A percentile compares a stretch with the other conserved stretches of the same genome.
Conservation (phyloP, 2,329 filamentous ascomycete species). For the Cladophialophora carrionii region DNA sequence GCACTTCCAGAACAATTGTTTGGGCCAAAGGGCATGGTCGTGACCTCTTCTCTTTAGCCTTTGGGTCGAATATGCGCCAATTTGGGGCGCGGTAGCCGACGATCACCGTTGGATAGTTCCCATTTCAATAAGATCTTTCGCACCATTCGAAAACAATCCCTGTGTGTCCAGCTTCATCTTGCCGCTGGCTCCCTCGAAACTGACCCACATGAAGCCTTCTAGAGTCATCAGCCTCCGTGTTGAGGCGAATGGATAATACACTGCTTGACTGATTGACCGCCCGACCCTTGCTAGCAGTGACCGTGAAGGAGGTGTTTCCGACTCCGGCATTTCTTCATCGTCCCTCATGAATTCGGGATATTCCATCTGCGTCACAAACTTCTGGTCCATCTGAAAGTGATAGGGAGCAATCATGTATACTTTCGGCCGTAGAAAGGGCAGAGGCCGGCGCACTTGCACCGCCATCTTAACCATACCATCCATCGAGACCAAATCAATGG, state of each 20-base stretch:
- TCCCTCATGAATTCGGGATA: constrained; percentile 24
- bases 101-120: constrained; percentile 24
- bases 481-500: constrained; percentile 26
- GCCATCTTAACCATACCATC: constrained; percentile 27
- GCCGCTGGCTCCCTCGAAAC: constrained; percentile 15
- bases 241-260: constrained; percentile 29
- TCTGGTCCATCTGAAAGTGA: constrained; percentile 28
- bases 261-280: constrained; percentile 25
- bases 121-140: constrained; percentile 26
- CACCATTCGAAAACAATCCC: constrained; percentile 26
- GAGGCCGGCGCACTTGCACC: constrained; percentile 28
- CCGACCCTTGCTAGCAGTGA: constrained; percentile 13
- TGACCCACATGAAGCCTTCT: constrained; percentile 30
- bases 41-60: not conserved
- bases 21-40: not conserved
- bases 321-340: not conserved
- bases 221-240: constrained; percentile 28
- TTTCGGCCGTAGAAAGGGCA: constrained; percentile 30
- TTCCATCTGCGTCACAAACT: constrained; percentile 27
- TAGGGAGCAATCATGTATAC: constrained; percentile 26
- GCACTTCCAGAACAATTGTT: not conserved
- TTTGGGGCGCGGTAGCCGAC: not conserved
- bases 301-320: not conserved
- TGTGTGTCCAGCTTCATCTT: constrained; percentile 30
- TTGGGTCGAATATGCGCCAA: not conserved